These are phyloP conservation scores for Stramenopiles sp. DNA, from an alignment of 352 stramenopile species.

Conservation along the genomic window DNA sequence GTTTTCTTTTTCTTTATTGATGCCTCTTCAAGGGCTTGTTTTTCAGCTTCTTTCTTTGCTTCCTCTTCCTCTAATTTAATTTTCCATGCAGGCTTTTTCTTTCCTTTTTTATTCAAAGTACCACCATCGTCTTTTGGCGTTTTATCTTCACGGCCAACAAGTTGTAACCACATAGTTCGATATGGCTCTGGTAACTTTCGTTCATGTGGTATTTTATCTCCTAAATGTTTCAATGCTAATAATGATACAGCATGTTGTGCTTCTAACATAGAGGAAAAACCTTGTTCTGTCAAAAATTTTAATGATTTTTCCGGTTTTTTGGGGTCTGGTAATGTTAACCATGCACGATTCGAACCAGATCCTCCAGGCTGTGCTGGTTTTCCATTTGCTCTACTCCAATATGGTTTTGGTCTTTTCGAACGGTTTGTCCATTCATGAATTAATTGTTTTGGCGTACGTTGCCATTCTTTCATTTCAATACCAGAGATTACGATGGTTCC, in stretches of 20 bases:
- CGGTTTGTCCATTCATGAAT: conserved; percentile 75
- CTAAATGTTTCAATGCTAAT: conserved; percentile 76
- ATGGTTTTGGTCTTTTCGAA: conserved; percentile 56
- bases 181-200: conserved; percentile 87
- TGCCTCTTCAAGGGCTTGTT: neutral
- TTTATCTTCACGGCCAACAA: conserved; percentile 1
- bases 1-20: neutral
- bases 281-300: conserved; percentile 16
- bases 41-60: neutral
- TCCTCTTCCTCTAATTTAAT: neutral
- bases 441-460: conserved; percentile 72
- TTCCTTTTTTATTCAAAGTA: neutral
- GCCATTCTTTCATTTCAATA: conserved; percentile 73
- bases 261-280: conserved; percentile 24
- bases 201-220: conserved; percentile 71
- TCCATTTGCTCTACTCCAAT: conserved; percentile 35
- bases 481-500: conserved; percentile 20
- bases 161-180: conserved; percentile 59
- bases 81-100: conserved; percentile 8
- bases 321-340: conserved; percentile 46
- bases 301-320: conserved; percentile 67
- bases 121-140: neutral
- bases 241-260: conserved; percentile 74
- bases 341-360: neutral
- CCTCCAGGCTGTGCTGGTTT: conserved; percentile 7